A percentile compares a stretch with the other conserved stretches of the same genome.
These are phyloP conservation scores for Lepidium didymum DNA, from an alignment of 345 rosid genomes.

Conservation along the genomic window DNA sequence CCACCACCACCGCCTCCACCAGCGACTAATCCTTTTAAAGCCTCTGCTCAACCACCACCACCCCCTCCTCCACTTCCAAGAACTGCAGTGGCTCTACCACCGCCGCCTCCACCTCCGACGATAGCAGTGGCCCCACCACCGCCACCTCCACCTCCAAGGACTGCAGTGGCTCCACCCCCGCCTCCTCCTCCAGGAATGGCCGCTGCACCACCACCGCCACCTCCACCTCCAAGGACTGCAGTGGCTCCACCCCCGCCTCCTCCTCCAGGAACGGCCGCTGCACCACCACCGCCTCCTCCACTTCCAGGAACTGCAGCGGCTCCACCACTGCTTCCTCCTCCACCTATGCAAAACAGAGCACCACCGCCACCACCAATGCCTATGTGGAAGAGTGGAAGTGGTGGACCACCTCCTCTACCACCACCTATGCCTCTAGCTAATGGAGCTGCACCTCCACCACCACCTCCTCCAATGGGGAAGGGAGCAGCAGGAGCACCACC, in stretches of 20 bases:
- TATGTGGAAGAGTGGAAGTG: background rate
- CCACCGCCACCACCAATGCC: constrained; percentile 24
- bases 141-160: constrained; percentile 15
- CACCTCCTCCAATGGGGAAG: constrained; percentile 48
- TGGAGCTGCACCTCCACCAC: constrained; percentile 52
- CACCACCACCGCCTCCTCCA: constrained; percentile 21
- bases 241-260: constrained; percentile 3
- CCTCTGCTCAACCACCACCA: background rate
- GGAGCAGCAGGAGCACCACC: constrained; percentile 45
- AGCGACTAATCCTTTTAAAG: background rate
- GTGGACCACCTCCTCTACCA: constrained; percentile 41
- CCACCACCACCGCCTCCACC: constrained; percentile 14
- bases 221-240: constrained; percentile 4
- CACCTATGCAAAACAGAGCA: background rate
- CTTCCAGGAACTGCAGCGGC: background rate
- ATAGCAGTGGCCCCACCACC: constrained; percentile 12
- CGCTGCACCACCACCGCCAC: constrained; percentile 10
- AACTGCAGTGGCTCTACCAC: constrained; percentile 2
- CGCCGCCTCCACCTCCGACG: constrained; percentile 13
- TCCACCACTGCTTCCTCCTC: constrained; percentile 25
- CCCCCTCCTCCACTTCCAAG: constrained; percentile 17
- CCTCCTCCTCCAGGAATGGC: constrained; percentile 17
- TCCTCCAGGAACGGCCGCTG: background rate
- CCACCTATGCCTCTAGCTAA: constrained; percentile 27
- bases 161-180: background rate